phyloP scores from a whole-genome alignment of 495 filamentous ascomycete genomes.

The Geoglossum glabrum region DNA sequence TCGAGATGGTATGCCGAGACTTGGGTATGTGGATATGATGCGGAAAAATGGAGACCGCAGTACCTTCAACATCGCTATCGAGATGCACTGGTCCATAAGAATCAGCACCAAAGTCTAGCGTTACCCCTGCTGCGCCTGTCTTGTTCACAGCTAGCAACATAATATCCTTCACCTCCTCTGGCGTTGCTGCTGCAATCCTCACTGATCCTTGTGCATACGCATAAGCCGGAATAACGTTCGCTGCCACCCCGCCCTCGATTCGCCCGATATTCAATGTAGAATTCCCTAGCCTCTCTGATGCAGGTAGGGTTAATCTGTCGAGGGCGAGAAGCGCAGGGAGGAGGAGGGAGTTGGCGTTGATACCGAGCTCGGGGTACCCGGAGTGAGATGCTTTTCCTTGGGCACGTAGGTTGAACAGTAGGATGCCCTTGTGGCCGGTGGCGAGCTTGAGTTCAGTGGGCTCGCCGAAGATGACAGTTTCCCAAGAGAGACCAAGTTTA shows the following conservation, averaged over 20 bases:
- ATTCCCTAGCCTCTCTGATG: conserved; percentile 54
- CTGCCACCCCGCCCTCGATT: conserved; percentile 64
- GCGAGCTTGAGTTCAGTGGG: conserved; percentile 77
- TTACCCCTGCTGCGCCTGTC: conserved; percentile 35
- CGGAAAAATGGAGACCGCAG: background rate
- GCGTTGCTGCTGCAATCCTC: conserved; percentile 52
- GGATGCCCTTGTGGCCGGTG: conserved; percentile 72
- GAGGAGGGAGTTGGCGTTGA: conserved; percentile 56
- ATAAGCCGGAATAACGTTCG: conserved; percentile 63
- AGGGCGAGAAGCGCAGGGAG: conserved; percentile 44
- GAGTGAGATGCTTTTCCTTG: conserved; percentile 67
- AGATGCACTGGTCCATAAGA: conserved; percentile 21
- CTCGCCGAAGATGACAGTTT: conserved; percentile 73
- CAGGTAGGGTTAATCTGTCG: conserved; percentile 45
- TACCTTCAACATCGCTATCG: conserved; percentile 51
- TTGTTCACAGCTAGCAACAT: conserved; percentile 38
- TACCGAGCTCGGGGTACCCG: conserved; percentile 67
- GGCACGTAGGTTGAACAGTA: conserved; percentile 39
- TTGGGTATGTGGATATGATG: too few species aligned
- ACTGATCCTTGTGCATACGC: conserved; percentile 48
- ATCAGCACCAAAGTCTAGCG: conserved; percentile 21
- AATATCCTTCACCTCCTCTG: conserved; percentile 30
- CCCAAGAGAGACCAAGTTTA: conserved; percentile 27
- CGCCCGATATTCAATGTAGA: conserved; percentile 74
- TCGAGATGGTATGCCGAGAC: too few species aligned